Evolutionary conservation across 2,329 filamentous ascomycete genomes (phyloP).

Genomic region (Ophiostoma angusticollis): DNA sequence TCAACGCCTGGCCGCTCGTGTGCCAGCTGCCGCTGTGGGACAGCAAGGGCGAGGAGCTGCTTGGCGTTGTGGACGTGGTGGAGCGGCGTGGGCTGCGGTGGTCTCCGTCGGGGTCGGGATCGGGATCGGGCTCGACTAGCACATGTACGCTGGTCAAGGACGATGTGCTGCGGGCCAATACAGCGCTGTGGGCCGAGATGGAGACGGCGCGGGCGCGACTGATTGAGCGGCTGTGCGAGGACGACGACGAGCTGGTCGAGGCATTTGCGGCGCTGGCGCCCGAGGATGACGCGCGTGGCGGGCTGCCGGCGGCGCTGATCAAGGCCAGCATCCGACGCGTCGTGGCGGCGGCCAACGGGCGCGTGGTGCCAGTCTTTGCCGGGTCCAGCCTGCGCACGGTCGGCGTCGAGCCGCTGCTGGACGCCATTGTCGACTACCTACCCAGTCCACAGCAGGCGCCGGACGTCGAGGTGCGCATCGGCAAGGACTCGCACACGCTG

Average conservation of each 20-base stretch:
- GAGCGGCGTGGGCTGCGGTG: slow-evolving; percentile 64
- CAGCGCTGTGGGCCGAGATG: slow-evolving; percentile 53
- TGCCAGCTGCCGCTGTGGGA: slow-evolving; percentile 96
- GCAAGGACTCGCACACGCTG: slow-evolving; percentile 37
- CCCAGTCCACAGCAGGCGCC: slow-evolving; percentile 50
- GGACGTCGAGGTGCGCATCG: slow-evolving; percentile 20
- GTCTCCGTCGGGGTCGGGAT: slow-evolving; percentile 26
- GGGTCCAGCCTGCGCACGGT: slow-evolving; percentile 91
- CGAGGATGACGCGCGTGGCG: slow-evolving; percentile 59
- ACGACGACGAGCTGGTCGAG: slow-evolving; percentile 78
- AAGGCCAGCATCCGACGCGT: slow-evolving; percentile 61
- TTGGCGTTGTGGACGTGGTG: slow-evolving; percentile 75
- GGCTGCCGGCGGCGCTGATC: slow-evolving; percentile 56
- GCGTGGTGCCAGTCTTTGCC: slow-evolving; percentile 75
- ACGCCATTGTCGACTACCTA: slow-evolving; percentile 77
- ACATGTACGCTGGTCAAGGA: slow-evolving; percentile 19
- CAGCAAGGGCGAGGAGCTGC: slow-evolving; percentile 59
- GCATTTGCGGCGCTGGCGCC: too few species aligned
- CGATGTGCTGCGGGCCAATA: slow-evolving; percentile 32
- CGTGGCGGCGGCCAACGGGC: slow-evolving; percentile 54
- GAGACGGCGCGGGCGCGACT: slow-evolving; percentile 63
- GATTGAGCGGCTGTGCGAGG: slow-evolving; percentile 73
- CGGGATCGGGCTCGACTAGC: slow-evolving; percentile 17
- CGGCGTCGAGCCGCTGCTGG: slow-evolving; percentile 81
- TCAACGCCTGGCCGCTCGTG: slow-evolving; percentile 76